Evolutionary conservation across 352 stramenopile genomes (phyloP), one percentile per base, ranked within the genome.

Genomic region (Pythium insidiosum): DNA sequence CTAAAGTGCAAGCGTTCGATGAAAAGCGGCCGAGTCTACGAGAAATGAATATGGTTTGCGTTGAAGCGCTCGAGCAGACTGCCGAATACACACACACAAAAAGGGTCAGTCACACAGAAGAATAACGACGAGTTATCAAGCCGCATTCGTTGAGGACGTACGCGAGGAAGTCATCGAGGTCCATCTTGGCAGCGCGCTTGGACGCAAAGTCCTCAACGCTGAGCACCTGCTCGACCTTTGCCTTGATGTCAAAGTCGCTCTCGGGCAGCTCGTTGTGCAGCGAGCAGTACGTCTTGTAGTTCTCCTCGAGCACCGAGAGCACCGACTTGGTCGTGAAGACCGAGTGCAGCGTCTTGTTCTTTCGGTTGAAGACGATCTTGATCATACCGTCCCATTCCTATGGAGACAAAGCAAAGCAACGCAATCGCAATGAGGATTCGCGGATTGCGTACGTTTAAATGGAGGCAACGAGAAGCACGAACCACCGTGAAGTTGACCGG

Each of bases 311-410:
- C 35, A 99, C 76, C 56, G 87, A 90, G 6, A 98, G 73, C 23
- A 97, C 94, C 2, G 90, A 78, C 71, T 99, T 99, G 25, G 94
- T 98, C 24, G 89, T 96, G 55, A 99, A 92, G 15, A 95, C 93
- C 30, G 94, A 88, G 51, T 96, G 78, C 18, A 99, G 69, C 26
- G 95, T 99, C 79, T 99, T 99, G 73, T 99, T 98, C 72, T 99
- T 99, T 28, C 97, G 82, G 72, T 99, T 99, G 69, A 99, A 99
- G 36, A 98, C 71, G 53, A 99, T 88, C 55, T 97, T 95, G 56
- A 99, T 91, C 88, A 99, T 97, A 28, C 96, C 97, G 65, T 99
- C 97, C 96, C 96, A 99, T 73, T 99, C 96, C 50, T 80, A 22
- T 30, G 60, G 15, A 50, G 3, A 18, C n/a, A 39, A 39, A 24